These are phyloP conservation scores for Ophiostoma himal-ulmi DNA, from an alignment of 2,329 filamentous ascomycete species.

Conservation along the genomic window DNA sequence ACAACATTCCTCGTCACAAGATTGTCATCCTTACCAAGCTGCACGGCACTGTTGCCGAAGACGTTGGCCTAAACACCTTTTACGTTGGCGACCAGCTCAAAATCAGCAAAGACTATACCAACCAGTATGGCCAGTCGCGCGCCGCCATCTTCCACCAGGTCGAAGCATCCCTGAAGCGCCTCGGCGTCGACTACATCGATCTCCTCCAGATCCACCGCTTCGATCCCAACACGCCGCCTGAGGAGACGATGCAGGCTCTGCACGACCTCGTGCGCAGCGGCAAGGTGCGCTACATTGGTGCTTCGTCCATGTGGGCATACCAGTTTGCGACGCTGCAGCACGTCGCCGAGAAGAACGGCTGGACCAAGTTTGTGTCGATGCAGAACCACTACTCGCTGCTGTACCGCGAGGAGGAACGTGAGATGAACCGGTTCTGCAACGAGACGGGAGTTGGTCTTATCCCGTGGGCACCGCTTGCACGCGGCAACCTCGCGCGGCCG, in stretches of 20 bases:
- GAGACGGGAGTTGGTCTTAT: conserved; percentile 35
- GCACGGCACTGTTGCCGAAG: conserved; percentile 44
- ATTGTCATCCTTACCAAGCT: conserved; percentile 56
- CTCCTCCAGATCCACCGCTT: conserved; percentile 55
- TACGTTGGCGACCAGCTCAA: conserved; percentile 18
- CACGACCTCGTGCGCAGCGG: conserved; percentile 51
- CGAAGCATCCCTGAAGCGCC: conserved; percentile 48
- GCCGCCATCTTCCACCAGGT: conserved; percentile 61
- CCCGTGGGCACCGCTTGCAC: conserved; percentile 36
- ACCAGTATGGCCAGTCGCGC: conserved; percentile 45
- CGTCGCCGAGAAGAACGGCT: conserved; percentile 45
- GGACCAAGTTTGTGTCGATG: conserved; percentile 52
- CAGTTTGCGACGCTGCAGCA: conserved; percentile 45
- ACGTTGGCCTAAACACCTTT: conserved; percentile 31
- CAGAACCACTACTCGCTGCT: conserved; percentile 48
- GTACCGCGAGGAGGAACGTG: conserved; percentile 51
- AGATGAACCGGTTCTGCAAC: conserved; percentile 35
- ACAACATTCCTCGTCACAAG: conserved; percentile 49
- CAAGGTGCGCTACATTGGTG: conserved; percentile 45
- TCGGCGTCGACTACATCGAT: conserved; percentile 50
- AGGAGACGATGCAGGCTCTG: conserved; percentile 54
- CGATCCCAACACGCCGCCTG: conserved; percentile 42
- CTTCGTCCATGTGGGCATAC: conserved; percentile 40
- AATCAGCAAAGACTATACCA: conserved; percentile 31
- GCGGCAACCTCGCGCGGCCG: conserved; percentile 32